These are phyloP conservation scores for Dryas integrifolia DNA, from an alignment of 331 rosid genomes.

Conservation along the genomic window DNA sequence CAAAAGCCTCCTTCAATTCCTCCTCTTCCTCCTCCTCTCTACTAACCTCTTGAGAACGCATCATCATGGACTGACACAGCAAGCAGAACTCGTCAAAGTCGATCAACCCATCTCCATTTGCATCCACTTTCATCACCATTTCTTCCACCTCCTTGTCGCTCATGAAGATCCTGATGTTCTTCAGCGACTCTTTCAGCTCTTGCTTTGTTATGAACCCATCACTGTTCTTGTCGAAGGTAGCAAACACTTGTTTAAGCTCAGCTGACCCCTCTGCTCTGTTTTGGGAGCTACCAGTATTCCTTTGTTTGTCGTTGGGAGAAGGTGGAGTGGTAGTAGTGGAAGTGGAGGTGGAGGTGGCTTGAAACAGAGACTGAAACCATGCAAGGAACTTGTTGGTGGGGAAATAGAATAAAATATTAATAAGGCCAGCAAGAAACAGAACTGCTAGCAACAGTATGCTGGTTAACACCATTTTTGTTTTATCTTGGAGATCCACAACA, in stretches of 20 bases:
- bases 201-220: constrained; percentile 69
- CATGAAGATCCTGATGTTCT: constrained; percentile 55
- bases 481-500: background rate
- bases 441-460: constrained; percentile 40
- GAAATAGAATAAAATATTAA: constrained; percentile 42
- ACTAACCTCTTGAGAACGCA: background rate
- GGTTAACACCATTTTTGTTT: constrained; percentile 35
- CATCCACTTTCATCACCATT: constrained; percentile 54
- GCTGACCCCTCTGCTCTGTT: constrained; percentile 5
- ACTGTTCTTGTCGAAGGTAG: constrained; percentile 73
- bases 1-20: constrained; percentile 73
- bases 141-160: constrained; percentile 64
- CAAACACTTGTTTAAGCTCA: constrained; percentile 52
- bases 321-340: background rate
- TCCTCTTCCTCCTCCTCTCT: constrained; percentile 31
- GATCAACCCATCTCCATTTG: constrained; percentile 72
- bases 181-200: constrained; percentile 64
- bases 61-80: constrained; percentile 30
- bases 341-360: constrained; percentile 20
- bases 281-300: background rate
- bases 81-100: constrained; percentile 77
- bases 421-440: constrained; percentile 58
- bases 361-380: constrained; percentile 37
- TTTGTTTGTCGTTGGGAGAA: background rate
- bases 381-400: constrained; percentile 46